Evolutionary conservation across 2,329 filamentous ascomycete genomes (phyloP), one percentile per base, ranked within the genome.

Genomic region (Alternaria alternata): DNA sequence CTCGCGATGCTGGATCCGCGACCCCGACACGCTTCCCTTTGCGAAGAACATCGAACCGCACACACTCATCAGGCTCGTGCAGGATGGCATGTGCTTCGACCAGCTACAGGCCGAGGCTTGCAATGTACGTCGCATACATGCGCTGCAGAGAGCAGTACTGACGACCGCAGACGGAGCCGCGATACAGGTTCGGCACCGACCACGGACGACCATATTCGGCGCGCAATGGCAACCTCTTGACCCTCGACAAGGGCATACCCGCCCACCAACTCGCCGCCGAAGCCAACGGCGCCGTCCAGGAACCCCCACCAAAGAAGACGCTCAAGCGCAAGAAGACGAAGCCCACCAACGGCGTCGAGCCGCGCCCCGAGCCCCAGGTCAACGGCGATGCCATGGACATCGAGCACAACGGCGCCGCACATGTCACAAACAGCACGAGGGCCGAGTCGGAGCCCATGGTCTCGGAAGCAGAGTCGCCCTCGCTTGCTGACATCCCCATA

Each of bases 11-110:
- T 89, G 87, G 88, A 82, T 86, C 71, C 83, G 84, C 71, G 84
- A 89, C 72, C 86, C 87, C 54, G 86, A 89, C 68, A 80, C 78
- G 67, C 81, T 89, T 47, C 85, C 87, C 20, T 89, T 89, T 77
- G 87, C 87, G 59, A 82, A 81, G 47, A 82, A 84, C 68, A 85
- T 89, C 70, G 83, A 83, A 69, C 82, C 84, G 36, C 85, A 87
- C 72, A 85, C 86, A 38, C 80, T 90, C 59, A 81, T 90, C 46
- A 82, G 84, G 44, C 80, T 90, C 54, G 85, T 90, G 34, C 88
- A 90, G 70, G 87, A 89, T 72, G 88, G 88, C 55, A 78, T 90
- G 46, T 79, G 74, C 65, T 78, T 83, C 60, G 82, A 84, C 67
- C 76, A 81, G 59, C 67, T 80, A 57, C 76, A 78, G 63, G 74